Evolutionary conservation across 352 stramenopile genomes (phyloP).

Genomic region (Globisporangium camurandrum): DNA sequence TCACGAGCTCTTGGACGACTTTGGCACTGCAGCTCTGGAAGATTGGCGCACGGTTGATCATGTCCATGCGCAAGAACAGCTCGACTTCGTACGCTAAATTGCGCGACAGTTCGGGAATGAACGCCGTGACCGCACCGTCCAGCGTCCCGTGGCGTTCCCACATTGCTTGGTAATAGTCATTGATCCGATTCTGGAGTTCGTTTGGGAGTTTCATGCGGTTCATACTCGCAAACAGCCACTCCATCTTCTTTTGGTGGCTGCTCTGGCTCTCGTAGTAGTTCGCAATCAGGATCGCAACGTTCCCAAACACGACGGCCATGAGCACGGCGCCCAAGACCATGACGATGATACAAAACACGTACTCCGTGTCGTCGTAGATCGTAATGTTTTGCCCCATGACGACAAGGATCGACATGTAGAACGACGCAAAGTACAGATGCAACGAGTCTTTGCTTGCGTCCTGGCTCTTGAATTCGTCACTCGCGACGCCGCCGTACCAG

Average conservation of each 20-base stretch:
- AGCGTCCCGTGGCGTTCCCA: slow-evolving; percentile 79
- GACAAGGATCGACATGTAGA: slow-evolving; percentile 61
- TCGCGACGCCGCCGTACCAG: slow-evolving; percentile 60
- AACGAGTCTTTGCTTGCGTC: slow-evolving; percentile 19
- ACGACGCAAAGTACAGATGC: slow-evolving; percentile 58
- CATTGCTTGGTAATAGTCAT: slow-evolving; percentile 83
- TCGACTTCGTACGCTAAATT: slow-evolving; percentile 83
- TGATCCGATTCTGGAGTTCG: slow-evolving; percentile 78
- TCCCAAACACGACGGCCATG: slow-evolving; percentile 84
- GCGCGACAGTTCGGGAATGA: slow-evolving; percentile 71
- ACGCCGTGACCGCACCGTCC: slow-evolving; percentile 62
- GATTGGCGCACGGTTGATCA: slow-evolving; percentile 83
- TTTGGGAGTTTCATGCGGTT: slow-evolving; percentile 68
- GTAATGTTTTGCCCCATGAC: slow-evolving; percentile 76
- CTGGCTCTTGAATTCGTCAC: slow-evolving; percentile 33
- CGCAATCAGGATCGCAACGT: slow-evolving; percentile 77
- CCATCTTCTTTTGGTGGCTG: slow-evolving; percentile 83
- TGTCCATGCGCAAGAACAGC: slow-evolving; percentile 77
- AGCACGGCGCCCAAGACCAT: slow-evolving; percentile 72
- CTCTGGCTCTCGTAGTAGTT: slow-evolving; percentile 85
- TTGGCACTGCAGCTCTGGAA: slow-evolving; percentile 78
- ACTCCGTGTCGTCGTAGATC: slow-evolving; percentile 60
- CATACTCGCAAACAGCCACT: slow-evolving; percentile 82
- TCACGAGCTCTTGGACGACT: slow-evolving; percentile 77
- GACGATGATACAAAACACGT: slow-evolving; percentile 58